Percentiles rank a stretch among this genome's conserved stretches.
Evolutionary conservation across 495 filamentous ascomycete genomes (phyloP).

Genomic region (Hypoxylon subgilvum): DNA sequence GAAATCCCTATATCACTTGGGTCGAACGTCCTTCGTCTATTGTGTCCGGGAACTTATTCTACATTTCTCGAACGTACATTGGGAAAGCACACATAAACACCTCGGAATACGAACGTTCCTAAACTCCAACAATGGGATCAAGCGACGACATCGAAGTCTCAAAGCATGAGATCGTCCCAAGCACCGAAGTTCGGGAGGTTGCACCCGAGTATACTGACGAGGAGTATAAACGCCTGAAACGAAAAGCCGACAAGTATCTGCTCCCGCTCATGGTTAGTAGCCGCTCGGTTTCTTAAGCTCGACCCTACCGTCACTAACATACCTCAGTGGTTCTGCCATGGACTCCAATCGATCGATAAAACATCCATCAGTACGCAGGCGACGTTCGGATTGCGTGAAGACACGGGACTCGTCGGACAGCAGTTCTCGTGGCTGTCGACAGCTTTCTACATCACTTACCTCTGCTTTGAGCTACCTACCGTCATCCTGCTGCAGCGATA

Average conservation of each 20-base stretch:
- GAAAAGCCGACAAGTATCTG: conserved; percentile 34
- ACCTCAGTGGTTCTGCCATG: conserved; percentile 39
- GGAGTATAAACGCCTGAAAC: conserved; percentile 22
- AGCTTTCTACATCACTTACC: conserved; percentile 36
- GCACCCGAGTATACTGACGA: conserved; percentile 30
- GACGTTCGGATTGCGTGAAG: conserved; percentile 35
- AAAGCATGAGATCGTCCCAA: background rate
- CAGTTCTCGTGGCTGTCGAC: conserved; percentile 37
- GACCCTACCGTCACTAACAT: too few relatives aligned
- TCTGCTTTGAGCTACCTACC: conserved; percentile 31
- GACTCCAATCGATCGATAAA: conserved; percentile 37
- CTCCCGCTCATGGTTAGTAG: conserved; percentile 39
- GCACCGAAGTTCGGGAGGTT: background rate
- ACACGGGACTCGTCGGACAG: conserved; percentile 34
- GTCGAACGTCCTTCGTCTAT: too few relatives aligned
- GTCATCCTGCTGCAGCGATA: conserved; percentile 33
- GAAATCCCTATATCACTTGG: too few relatives aligned
- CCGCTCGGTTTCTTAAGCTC: too few relatives aligned
- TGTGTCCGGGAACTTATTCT: too few relatives aligned
- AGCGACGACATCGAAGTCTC: conserved; percentile 2
- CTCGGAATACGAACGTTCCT: background rate
- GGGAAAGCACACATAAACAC: background rate
- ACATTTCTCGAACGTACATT: too few relatives aligned
- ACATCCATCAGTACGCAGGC: conserved; percentile 33
- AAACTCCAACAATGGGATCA: conserved; percentile 9